Percentiles rank a stretch among this genome's conserved stretches.
phyloP scores from a whole-genome alignment of 75 land plant genomes.

The Selaginella moellendorffii region DNA sequence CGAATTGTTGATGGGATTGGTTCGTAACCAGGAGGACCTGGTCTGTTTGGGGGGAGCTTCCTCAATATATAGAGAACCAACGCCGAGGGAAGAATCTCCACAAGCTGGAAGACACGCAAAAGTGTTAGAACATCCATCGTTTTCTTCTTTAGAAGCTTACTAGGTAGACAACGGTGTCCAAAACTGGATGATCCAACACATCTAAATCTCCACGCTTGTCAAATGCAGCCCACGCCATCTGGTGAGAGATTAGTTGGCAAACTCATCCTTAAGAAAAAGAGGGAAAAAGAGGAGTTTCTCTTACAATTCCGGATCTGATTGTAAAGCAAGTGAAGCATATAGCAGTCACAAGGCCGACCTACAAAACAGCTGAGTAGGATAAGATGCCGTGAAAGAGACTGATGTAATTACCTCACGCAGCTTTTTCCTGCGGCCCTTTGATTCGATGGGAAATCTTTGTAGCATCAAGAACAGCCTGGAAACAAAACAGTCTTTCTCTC shows the following conservation, averaged over 20 bases:
- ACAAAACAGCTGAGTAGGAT: slow-evolving; percentile 1
- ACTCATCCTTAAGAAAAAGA: neutral
- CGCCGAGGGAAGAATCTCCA: too few relatives aligned
- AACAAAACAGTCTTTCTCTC: too few relatives aligned
- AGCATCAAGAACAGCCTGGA: slow-evolving; percentile 83
- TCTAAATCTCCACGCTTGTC: neutral
- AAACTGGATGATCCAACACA: slow-evolving; percentile 6
- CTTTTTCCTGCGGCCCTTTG: slow-evolving; percentile 89
- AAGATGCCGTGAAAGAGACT: neutral
- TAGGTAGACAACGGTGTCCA: slow-evolving; percentile 1
- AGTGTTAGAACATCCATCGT: too few relatives aligned
- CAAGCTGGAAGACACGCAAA: too few relatives aligned
- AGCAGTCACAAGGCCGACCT: slow-evolving; percentile 93
- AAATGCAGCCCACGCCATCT: slow-evolving; percentile 12
- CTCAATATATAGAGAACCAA: too few relatives aligned
- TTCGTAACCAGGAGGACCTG: too few relatives aligned
- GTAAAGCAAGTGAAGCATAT: slow-evolving; percentile 86
- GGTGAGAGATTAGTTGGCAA: neutral
- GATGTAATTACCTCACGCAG: slow-evolving; percentile 69
- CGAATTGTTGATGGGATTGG: too few relatives aligned
- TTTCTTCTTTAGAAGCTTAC: too few relatives aligned
- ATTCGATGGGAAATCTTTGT: slow-evolving; percentile 88
- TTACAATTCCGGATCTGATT: slow-evolving; percentile 83
- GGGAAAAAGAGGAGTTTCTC: slow-evolving; percentile 11
- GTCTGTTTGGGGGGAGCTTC: too few relatives aligned